Evolutionary conservation across 768 basidiomycete genomes (phyloP).

Genomic region (Pleurotus sapidus): DNA sequence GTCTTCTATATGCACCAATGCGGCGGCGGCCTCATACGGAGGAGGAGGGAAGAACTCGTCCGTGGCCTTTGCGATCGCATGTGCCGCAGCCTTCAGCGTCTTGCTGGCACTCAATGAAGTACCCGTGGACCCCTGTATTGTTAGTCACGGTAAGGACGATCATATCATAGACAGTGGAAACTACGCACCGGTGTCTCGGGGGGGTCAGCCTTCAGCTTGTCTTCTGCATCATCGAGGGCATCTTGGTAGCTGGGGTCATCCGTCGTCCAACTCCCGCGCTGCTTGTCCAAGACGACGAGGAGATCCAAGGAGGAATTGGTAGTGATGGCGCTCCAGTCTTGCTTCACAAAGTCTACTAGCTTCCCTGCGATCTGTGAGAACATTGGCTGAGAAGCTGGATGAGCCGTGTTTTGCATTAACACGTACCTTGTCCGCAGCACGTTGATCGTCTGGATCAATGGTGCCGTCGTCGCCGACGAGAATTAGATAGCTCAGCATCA

Average conservation of each 20-base stretch:
- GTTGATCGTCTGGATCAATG: slow-evolving; percentile 8
- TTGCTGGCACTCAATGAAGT: background rate
- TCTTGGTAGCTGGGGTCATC: background rate
- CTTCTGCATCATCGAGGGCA: background rate
- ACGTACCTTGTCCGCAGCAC: slow-evolving; percentile 6
- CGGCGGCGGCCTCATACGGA: background rate
- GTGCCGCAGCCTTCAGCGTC: background rate
- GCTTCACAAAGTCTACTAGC: background rate
- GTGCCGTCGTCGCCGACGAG: slow-evolving; percentile 4
- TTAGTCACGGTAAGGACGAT: background rate
- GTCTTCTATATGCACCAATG: background rate
- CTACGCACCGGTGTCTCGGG: background rate
- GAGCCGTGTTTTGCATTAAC: background rate
- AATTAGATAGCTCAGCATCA: slow-evolving; percentile 5
- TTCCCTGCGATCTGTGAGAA: background rate
- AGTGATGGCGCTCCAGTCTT: background rate
- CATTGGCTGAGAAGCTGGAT: background rate
- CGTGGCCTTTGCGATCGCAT: background rate
- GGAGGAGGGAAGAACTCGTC: background rate
- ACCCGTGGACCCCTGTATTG: background rate
- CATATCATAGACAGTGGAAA: background rate
- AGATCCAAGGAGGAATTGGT: background rate
- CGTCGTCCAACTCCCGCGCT: background rate
- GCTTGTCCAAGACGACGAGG: background rate
- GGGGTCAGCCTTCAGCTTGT: background rate